Conservation (phyloP, 2,329 filamentous ascomycete species). For the Penicillium digitatum region DNA sequence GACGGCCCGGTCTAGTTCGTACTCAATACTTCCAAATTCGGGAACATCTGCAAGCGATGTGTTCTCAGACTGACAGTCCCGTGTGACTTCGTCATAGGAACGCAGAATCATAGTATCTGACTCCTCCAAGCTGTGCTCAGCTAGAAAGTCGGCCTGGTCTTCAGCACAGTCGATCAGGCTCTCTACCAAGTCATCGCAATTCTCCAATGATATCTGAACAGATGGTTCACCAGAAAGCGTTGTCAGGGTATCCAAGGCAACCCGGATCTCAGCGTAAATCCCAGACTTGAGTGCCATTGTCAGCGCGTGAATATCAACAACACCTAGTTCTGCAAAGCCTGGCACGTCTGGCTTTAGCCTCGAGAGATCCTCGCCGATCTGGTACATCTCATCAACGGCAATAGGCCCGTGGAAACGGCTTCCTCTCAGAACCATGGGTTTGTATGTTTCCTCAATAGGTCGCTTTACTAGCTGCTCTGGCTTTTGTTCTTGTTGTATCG, state of each 20-base stretch:
- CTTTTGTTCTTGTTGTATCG: constrained; percentile 30
- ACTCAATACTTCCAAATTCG: constrained; percentile 69
- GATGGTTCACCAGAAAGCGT: constrained; percentile 63
- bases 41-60: constrained; percentile 68
- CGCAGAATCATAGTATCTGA: constrained; percentile 80
- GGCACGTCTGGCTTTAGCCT: constrained; percentile 72
- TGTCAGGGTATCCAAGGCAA: constrained; percentile 80
- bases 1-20: constrained; percentile 79
- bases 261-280: constrained; percentile 80
- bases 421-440: constrained; percentile 45
- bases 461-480: constrained; percentile 34
- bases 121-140: constrained; percentile 77
- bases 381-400: constrained; percentile 60
- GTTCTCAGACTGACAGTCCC: constrained; percentile 71
- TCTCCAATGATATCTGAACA: constrained; percentile 63
- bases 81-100: constrained; percentile 81
- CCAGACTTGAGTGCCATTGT: constrained; percentile 87
- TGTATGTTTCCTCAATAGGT: constrained; percentile 45
- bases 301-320: constrained; percentile 85
- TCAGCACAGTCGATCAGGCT: constrained; percentile 86
- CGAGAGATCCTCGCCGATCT: constrained; percentile 63
- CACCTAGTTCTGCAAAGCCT: constrained; percentile 69
- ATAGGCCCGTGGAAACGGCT: constrained; percentile 67
- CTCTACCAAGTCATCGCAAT: constrained; percentile 84
- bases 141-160: constrained; percentile 78